These are phyloP conservation scores for Phanerodontia chrysosporium DNA, from an alignment of 768 basidiomycete genomes.

Conservation along the genomic window DNA sequence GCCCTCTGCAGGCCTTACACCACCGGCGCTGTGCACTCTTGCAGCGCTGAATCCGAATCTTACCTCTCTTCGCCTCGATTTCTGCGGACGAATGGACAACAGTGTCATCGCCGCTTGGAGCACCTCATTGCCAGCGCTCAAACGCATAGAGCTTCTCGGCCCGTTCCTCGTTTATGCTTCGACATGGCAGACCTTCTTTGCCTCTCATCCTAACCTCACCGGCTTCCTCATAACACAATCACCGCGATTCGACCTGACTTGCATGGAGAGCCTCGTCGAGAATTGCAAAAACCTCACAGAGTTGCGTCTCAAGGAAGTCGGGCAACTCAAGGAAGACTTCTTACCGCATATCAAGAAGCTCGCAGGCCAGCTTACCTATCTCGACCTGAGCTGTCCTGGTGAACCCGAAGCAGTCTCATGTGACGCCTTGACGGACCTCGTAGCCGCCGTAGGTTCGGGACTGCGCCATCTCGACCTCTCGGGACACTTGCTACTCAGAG, in stretches of 20 bases:
- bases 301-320: constrained; percentile 77
- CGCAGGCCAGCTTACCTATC: constrained; percentile 39
- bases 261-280: constrained; percentile 52
- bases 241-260: constrained; percentile 77
- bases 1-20: constrained; percentile 56
- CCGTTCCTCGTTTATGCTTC: constrained; percentile 77
- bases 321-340: constrained; percentile 63
- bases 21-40: constrained; percentile 65
- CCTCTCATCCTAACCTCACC: constrained; percentile 55
- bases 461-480: constrained; percentile 69
- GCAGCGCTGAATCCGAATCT: constrained; percentile 83
- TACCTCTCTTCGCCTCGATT: constrained; percentile 72
- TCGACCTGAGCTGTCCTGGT: constrained; percentile 69
- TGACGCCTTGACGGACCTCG: constrained; percentile 49
- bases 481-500: constrained; percentile 58
- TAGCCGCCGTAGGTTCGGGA: constrained; percentile 48
- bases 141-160: constrained; percentile 74
- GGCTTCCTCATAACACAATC: constrained; percentile 81
- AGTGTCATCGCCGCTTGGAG: constrained; percentile 55
- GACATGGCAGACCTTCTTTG: constrained; percentile 76
- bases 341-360: constrained; percentile 48
- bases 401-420: constrained; percentile 46
- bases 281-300: constrained; percentile 55
- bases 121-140: constrained; percentile 59
- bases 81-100: constrained; percentile 80